These are phyloP conservation scores for Naegleria gruberi DNA, from an alignment of 208 protist genomes.

Conservation along the genomic window DNA sequence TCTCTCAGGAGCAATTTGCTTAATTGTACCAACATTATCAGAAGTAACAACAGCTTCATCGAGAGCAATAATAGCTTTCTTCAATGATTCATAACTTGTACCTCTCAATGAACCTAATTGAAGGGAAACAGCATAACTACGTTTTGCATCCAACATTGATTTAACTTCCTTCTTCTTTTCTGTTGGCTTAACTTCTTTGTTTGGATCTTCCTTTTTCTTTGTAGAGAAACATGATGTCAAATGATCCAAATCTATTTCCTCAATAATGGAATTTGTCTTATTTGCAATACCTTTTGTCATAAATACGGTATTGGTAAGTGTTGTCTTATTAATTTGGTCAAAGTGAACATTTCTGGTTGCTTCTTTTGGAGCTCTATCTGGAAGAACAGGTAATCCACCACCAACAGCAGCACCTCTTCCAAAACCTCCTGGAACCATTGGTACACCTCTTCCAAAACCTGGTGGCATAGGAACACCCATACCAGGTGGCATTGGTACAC, in stretches of 20 bases:
- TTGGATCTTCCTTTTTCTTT: not conserved
- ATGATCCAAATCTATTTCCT: not conserved
- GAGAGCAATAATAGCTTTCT: not conserved
- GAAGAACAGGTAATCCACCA: not conserved
- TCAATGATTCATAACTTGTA: not conserved
- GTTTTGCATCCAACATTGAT: not conserved
- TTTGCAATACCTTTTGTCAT: not conserved
- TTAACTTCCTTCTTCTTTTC: constrained; percentile 3
- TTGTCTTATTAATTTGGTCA: not conserved
- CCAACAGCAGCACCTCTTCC: not conserved
- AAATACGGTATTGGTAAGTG: not conserved
- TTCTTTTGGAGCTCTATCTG: not conserved
- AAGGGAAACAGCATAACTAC: not conserved
- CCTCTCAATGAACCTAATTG: not conserved
- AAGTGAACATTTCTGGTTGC: constrained; percentile 7
- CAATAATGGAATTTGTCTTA: not conserved
- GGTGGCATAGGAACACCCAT: not conserved
- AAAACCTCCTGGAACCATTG: not conserved
- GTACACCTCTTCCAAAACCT: not conserved
- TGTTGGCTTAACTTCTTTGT: not conserved
- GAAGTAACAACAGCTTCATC: not conserved
- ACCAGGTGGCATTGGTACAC: not conserved
- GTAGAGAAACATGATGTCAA: not conserved
- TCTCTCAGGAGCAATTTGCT: not conserved
- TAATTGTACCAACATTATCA: not conserved